Base-by-base conservation (phyloP, 768 basidiomycete species). In the Suillus sp. region DNA sequence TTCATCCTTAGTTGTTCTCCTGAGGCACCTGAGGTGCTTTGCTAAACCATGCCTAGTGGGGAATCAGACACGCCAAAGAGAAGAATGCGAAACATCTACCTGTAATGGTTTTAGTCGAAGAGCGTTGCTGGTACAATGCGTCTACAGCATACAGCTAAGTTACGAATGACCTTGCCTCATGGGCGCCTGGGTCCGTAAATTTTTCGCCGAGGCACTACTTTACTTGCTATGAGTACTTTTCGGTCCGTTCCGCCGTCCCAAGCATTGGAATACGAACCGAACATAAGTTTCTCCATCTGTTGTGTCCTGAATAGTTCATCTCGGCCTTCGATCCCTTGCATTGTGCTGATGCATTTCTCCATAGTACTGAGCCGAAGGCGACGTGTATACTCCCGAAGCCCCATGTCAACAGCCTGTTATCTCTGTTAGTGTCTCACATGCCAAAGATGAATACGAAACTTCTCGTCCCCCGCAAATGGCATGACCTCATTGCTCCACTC, bases 311-410 rank as follows among this genome's bases (percentile, higher is more conserved):
- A 71, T 96, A 94, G 94, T 93, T 68, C 14, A 86, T 73, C 2
- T 59, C 13, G 6, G 22, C 32, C 4, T n/a, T 27, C 10, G 4
- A 40, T 40, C 20, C 25, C 2, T 57, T 18, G 13, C 8, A 5
- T 55, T 45, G 20, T 14, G 35, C 67, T 76, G 53, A 76, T 25
- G n/a, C 25, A 4, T 22, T 30, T 38, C 58, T 62, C 59, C 62
- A 8, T 59, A 96, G 94, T 69, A 86, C 96, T 68, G 95, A 96
- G 78, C 95, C 95, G 16, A 94, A 93, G 71, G 84, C 92, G n/a
- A 96, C 93, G 6, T 96, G 94, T 93, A 77, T 81, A 4, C 81
- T 92, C 42, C 84, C 96, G 71, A 95, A 95, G 75, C 93, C 93
- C 25, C 94, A 93, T 69, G 85, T 91, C 42, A 82, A 91, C 71